Evolutionary conservation across 2,329 filamentous ascomycete genomes (phyloP), one percentile per base, ranked within the genome.

Genomic region (Aspergillus brunneoviolaceus): DNA sequence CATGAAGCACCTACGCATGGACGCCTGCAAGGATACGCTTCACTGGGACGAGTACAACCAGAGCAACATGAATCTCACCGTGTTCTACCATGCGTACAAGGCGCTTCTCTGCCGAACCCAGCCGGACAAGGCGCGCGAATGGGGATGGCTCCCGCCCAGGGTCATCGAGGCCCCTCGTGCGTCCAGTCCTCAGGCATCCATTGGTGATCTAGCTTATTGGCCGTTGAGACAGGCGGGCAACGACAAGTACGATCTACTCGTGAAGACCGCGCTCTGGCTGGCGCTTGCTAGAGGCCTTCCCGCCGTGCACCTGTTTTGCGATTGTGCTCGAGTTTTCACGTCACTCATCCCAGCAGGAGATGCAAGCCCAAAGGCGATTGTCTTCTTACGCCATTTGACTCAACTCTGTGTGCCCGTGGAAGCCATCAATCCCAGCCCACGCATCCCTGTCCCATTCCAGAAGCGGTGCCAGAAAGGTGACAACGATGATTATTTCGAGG

Each of bases 221-320:
- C 52, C 58, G 10, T 49, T 58, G 10, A 45, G 56, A 14, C 50
- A 58, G 16, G 33, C 31, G 4, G 48, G 53, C 1, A 52, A 62
- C 1, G 48, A 47, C 2, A n/a, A 59, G 1, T 54, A 70, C 10
- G 58, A 63, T 14, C 42, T 69, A 33, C 48, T 73, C 23, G 59
- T 71, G 39, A 67, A 67, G 33, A 69, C 59, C 12, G 69, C 69
- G 1, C 52, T 67, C 48, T 73, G 71, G 69, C 63, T 73, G 12
- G 61, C 64, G 12, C 50, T 69, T 9, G 68, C 69, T 7, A 60
- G 71, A 52, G 68, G 71, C n/a, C 60, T 64, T 4, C 51, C 69
- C 14, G 65, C 71, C 2, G 69, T 71, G 9, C 69, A 72, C 55
- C 62, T 72, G 5, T 73, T 71, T 55, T 71, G 65, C 51, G 68